These are phyloP conservation scores for Tetrahymena elliotti DNA, from an alignment of 73 alveolate species.

Conservation along the genomic window DNA sequence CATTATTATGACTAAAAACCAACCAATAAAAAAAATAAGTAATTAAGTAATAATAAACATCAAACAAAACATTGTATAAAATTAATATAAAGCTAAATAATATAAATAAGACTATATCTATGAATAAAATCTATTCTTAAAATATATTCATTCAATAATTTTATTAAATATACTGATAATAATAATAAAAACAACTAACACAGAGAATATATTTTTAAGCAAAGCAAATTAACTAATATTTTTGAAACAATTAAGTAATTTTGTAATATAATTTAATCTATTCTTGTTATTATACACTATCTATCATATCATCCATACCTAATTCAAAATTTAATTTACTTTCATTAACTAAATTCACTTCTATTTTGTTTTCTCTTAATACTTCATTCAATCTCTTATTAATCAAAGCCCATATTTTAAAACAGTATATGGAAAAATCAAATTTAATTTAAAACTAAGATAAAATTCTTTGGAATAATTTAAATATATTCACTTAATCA, in stretches of 20 bases:
- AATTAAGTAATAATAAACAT: no score
- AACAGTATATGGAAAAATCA: no score
- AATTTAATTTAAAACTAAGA: no score
- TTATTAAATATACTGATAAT: background rate
- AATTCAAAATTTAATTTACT: background rate
- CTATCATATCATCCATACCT: background rate
- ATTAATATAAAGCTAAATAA: background rate
- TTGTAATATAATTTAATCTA: background rate
- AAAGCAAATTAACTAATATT: background rate
- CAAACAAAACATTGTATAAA: background rate
- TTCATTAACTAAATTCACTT: background rate
- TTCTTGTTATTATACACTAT: background rate
- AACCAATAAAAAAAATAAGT: no score
- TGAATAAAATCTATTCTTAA: background rate
- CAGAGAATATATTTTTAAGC: background rate
- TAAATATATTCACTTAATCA: no score
- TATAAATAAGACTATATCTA: background rate
- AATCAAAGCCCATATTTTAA: no score
- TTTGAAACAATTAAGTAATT: background rate
- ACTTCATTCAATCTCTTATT: no score
- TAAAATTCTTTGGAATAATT: no score
- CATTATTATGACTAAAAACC: no score
- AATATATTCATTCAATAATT: background rate
- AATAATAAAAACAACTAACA: background rate
- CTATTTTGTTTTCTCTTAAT: no score